Evolutionary conservation across 805 yeast species (phyloP), one percentile per base, ranked within the genome.

Genomic region (Torulaspora maleeae): DNA sequence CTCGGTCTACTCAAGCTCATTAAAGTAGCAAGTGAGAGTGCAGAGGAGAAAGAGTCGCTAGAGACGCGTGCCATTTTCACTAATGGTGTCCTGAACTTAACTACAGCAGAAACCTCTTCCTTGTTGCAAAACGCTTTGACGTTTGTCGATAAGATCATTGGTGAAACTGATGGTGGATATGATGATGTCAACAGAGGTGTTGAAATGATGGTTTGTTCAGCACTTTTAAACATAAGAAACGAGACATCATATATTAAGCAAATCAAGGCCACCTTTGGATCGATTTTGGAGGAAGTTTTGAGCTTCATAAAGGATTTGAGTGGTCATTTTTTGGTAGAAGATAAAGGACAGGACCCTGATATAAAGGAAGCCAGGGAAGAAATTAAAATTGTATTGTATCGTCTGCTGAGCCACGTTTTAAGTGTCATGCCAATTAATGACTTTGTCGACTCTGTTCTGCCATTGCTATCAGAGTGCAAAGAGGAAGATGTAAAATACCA

Each of bases 361-460:
- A 38, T 45, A 27, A 43, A 42, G 10, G 64, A 58, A 19, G 46
- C 52, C 13, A 54, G 53, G 15, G 43, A 49, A 12, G 70, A 66
- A 28, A 66, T 73, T 19, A 66, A 73, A 15, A 63, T 59, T 35
- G 70, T 69, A 27, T 66, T 82, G 43, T 79, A 79, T 59, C 73
- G 71, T 22, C 65, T 86, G 41, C 71, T 91, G 51, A 77, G 80
- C 27, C 78, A 77, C 52, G 68, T 82, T 51, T 68, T 91, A 48
- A 79, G 80, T 47, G 70, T 88, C 50, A 70, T 91, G 43, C 96
- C 98, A 25, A 76, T 89, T 51, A 75, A 75, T 50, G 76, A 79
- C 52, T 90, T 86, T 61, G 82, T 83, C 24, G 70, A 73, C 13
- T 78, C 95, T 1, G 74, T 85, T 19, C 68, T 75, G 22, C 68